Conservation (phyloP, 2,329 filamentous ascomycete genomes). For the Colletotrichum godetiae region DNA sequence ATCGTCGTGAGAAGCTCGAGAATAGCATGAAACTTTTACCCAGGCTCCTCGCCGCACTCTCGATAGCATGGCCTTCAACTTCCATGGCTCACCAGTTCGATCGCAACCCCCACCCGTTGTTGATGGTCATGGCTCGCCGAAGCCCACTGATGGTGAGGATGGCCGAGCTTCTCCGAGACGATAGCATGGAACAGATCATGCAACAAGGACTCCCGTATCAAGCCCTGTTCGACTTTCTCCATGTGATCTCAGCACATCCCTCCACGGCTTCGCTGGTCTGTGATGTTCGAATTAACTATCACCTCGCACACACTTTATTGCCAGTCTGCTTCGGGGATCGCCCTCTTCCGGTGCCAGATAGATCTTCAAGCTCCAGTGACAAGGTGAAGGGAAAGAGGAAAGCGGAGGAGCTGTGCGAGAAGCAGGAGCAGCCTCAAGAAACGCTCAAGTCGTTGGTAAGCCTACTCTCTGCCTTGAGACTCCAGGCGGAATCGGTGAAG, state of each 20-base stretch:
- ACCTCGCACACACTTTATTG: conserved; percentile 1
- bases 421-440: neutral
- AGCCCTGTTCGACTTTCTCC: conserved; percentile 3
- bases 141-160: conserved; percentile 41
- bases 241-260: neutral
- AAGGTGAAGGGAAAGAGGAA: neutral
- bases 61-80: neutral
- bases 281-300: neutral
- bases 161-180: conserved; percentile 40
- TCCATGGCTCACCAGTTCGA: conserved; percentile 4
- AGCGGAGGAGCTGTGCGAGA: neutral
- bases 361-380: too few relatives aligned
- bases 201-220: neutral
- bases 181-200: conserved; percentile 35
- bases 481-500: neutral
- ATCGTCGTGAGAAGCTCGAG: neutral
- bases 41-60: neutral
- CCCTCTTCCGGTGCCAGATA: too few relatives aligned
- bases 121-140: conserved; percentile 37
- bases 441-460: neutral
- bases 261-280: neutral
- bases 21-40: neutral
- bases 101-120: neutral
- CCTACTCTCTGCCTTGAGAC: neutral
- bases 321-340: neutral